phyloP scores from a whole-genome alignment of 106 monocot species.

The Dendrobium huoshanense region DNA sequence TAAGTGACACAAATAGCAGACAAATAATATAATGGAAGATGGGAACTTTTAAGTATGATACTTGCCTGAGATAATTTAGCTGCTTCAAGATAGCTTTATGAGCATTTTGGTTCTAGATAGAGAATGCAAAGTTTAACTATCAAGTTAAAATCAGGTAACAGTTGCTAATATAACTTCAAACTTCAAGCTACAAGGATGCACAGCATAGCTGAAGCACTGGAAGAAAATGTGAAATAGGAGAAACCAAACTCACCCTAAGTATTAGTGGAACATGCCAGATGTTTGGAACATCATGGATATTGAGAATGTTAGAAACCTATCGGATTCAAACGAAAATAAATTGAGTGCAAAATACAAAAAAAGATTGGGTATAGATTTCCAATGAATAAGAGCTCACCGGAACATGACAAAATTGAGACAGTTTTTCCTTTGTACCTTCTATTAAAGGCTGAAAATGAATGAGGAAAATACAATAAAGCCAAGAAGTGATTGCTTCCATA shows the following conservation, averaged over 20 bases:
- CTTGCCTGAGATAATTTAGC: conserved; percentile 51
- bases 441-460: conserved; percentile 40
- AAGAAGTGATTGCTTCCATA: background rate
- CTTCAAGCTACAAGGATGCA: background rate
- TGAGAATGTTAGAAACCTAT: conserved; percentile 63
- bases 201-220: too few species aligned
- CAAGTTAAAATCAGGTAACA: background rate
- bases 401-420: conserved; percentile 74
- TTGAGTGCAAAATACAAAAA: background rate
- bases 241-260: conserved; percentile 38
- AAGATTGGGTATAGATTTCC: background rate
- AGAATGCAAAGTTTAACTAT: conserved; percentile 15
- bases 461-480: background rate
- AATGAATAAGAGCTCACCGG: conserved; percentile 37
- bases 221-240: background rate
- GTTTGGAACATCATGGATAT: conserved; percentile 79
- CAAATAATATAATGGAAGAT: background rate
- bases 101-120: conserved; percentile 63
- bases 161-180: background rate
- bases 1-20: background rate
- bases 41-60: background rate
- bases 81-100: conserved; percentile 64
- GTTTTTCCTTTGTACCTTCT: conserved; percentile 53
- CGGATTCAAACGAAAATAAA: background rate
- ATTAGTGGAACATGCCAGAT: conserved; percentile 69